Evolutionary conservation across 306 rosid species (phyloP), one percentile per base, ranked within the genome.

Genomic region (Adenanthera pavonina): DNA sequence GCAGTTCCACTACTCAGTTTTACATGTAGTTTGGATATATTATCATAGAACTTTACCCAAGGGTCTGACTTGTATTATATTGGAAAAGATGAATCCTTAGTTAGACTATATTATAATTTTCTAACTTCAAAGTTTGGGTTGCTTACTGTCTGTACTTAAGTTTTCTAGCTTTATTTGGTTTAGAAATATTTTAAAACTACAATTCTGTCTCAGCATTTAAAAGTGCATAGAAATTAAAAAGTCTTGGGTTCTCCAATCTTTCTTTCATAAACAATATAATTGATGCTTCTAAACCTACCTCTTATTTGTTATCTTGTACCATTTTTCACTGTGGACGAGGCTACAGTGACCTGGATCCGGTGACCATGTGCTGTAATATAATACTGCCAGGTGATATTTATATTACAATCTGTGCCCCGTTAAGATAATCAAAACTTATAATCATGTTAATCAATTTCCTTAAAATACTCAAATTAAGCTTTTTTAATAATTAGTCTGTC

Each of bases 1-100:
- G 35, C 64, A 19, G 35, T 57, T 20, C 9, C 5, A n/a, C 74
- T 80, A 61, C 76, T 74, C 78, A 77, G 68, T 59, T 84, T 82
- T 56, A 65, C 38, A 7, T 49, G 36, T 54, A 62, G 17, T 40
- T 80, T 76, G 3, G 48, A 66, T 38, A 36, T 36, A 36, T 36
- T 78, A 61, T 40, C 65, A 14, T 64, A 79, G 79, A 72, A 69
- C 35, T 84, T 80, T 41, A 46, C 84, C 78, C 82, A 57, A 75
- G 81, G 79, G 76, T 78, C 75, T 34, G 78, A 43, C 57, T 82
- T 53, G 20, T 85, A 87, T 84, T 57, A 75, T 77, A 87, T 56
- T 70, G 69, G 51, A 77, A 89, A 88, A 79, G 88, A 87, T 94
- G 88, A 94, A 82, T 82, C 76, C 69, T 75, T 84, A 72, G 75